Conservation (phyloP, 495 filamentous ascomycete species). For the Lasiosphaeriaceae sp. region DNA sequence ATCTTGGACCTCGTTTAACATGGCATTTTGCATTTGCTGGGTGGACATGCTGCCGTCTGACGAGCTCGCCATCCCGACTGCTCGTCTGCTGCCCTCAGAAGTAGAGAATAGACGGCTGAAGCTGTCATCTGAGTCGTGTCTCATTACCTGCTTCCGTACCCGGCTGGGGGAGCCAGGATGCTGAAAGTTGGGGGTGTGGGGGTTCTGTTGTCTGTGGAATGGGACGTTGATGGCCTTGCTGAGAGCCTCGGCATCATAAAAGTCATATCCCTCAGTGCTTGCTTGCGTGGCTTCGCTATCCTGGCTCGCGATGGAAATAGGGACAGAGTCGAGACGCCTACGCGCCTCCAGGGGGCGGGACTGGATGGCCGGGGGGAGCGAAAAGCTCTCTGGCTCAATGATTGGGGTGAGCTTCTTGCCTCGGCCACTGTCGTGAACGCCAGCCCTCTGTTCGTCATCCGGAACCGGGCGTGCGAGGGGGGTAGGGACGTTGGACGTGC, state of each 20-base stretch:
- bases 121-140: conserved; percentile 76
- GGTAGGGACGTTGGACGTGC: conserved; percentile 73
- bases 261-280: conserved; percentile 54
- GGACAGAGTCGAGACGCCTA: conserved; percentile 41
- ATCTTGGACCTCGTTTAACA: conserved; percentile 16
- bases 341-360: conserved; percentile 20
- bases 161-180: conserved; percentile 23
- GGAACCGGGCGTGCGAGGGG: conserved; percentile 68
- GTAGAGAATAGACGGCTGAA: conserved; percentile 75
- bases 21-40: conserved; percentile 8
- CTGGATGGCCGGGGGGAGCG: conserved; percentile 36
- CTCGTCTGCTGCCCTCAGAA: conserved; percentile 57
- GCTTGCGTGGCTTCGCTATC: conserved; percentile 40
- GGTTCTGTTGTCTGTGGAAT: conserved; percentile 17
- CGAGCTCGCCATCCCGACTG: conserved; percentile 36
- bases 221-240: conserved; percentile 41
- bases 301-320: conserved; percentile 39
- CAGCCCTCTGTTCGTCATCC: conserved; percentile 29
- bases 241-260: conserved; percentile 50
- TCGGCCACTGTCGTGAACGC: conserved; percentile 23
- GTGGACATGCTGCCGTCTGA: conserved; percentile 28
- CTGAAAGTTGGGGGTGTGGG: conserved; percentile 29
- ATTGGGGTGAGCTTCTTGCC: conserved; percentile 37
- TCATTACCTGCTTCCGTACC: conserved; percentile 40
- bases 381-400: conserved; percentile 39